Evolutionary conservation across 2,329 filamentous ascomycete species (phyloP).

Genomic region (Torrubiella hemipterigena): DNA sequence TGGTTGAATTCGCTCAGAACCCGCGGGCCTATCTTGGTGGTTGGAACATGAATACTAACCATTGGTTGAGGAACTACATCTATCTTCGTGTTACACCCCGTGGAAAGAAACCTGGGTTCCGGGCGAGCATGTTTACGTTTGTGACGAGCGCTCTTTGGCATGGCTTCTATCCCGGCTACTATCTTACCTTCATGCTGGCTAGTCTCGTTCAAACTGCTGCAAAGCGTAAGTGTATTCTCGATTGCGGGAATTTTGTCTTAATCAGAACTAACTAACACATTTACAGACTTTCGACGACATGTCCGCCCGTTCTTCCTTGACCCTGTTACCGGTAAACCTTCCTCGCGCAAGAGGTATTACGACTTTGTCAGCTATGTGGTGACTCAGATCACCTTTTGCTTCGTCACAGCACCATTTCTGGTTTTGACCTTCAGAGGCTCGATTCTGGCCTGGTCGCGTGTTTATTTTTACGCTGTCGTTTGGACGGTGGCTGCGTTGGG

Average conservation of each 20-base stretch:
- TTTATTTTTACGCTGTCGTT: constrained; percentile 79
- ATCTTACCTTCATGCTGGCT: constrained; percentile 78
- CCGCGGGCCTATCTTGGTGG: constrained; percentile 80
- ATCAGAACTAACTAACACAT: constrained; percentile 9
- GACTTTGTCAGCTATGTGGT: constrained; percentile 63
- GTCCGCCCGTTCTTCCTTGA: constrained; percentile 89
- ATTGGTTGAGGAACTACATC: constrained; percentile 91
- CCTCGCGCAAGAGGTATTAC: constrained; percentile 71
- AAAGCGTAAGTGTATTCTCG: constrained; percentile 59
- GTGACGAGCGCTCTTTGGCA: constrained; percentile 94
- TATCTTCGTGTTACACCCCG: constrained; percentile 91
- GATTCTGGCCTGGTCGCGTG: constrained; percentile 65
- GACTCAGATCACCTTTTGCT: constrained; percentile 76
- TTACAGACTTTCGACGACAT: constrained; percentile 71
- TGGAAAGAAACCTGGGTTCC: constrained; percentile 92
- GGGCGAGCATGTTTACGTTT: constrained; percentile 89
- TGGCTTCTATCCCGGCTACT: constrained; percentile 95
- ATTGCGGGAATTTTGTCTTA: not conserved
- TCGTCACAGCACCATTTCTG: constrained; percentile 74
- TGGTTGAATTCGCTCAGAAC: constrained; percentile 84
- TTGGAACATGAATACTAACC: constrained; percentile 99
- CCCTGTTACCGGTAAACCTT: constrained; percentile 56
- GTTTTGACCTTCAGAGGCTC: constrained; percentile 63
- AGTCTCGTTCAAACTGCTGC: constrained; percentile 87
- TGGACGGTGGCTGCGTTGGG: constrained; percentile 52